A percentile compares a stretch with the other conserved stretches of the same genome.
phyloP scores from a whole-genome alignment of 2,329 filamentous ascomycete species.

The Tolypocladium endophyticum region DNA sequence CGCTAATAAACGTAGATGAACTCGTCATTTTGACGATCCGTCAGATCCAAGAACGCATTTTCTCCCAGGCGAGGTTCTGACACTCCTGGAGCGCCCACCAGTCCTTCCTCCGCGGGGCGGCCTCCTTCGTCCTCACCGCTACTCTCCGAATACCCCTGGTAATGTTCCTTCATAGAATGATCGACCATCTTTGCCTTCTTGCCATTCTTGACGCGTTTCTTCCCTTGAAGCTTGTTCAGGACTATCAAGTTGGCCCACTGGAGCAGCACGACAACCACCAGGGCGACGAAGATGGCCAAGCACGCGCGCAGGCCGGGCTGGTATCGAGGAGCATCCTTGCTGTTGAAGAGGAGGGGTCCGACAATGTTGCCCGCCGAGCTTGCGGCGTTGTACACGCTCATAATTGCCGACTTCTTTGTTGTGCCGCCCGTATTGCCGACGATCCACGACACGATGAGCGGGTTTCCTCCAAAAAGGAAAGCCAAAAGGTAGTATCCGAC shows the following conservation, averaged over 20 bases:
- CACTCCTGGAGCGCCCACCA: conserved; percentile 11
- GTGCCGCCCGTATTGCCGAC: conserved; percentile 58
- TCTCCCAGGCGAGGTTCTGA: conserved; percentile 26
- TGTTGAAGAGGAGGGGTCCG: conserved; percentile 51
- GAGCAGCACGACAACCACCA: conserved; percentile 40
- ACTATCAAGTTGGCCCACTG: conserved; percentile 45
- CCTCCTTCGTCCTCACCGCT: conserved; percentile 4
- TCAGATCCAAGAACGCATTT: conserved; percentile 47
- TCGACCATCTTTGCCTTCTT: conserved; percentile 51
- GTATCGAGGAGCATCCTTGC: conserved; percentile 47
- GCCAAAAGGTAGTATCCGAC: conserved; percentile 55
- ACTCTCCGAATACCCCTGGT: conserved; percentile 16
- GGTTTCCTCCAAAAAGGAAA: conserved; percentile 56
- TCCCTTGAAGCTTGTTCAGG: conserved; percentile 46
- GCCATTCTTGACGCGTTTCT: conserved; percentile 43
- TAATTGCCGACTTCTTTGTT: conserved; percentile 55
- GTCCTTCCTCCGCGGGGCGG: conserved; percentile 12
- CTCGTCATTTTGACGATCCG: conserved; percentile 57
- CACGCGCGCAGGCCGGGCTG: conserved; percentile 45
- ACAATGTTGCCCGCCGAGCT: conserved; percentile 56
- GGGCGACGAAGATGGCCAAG: conserved; percentile 40
- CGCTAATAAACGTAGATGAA: conserved; percentile 52
- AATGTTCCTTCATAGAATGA: conserved; percentile 47
- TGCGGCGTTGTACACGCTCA: conserved; percentile 54
- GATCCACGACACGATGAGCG: conserved; percentile 58